These are phyloP conservation scores for Pseudoscleropodium purum DNA, from an alignment of 225 moss, liverwort and hornwort species.

Conservation along the genomic window DNA sequence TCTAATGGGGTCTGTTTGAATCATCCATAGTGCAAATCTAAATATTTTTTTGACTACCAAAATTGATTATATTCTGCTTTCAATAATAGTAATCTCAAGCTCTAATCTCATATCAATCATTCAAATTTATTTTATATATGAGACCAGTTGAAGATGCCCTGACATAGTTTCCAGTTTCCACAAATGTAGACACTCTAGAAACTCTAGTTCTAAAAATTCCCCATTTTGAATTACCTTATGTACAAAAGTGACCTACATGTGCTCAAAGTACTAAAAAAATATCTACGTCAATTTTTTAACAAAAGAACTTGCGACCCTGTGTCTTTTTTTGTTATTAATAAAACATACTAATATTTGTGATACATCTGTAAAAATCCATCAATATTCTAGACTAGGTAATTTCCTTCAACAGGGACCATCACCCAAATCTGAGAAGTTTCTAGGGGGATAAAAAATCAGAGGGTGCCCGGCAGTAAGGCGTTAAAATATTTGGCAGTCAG, in stretches of 20 bases:
- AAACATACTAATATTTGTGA: not conserved
- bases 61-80: not conserved
- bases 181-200: not conserved
- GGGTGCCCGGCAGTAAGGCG: not conserved
- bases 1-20: fast-evolving
- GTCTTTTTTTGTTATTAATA: too few relatives aligned
- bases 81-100: too few relatives aligned
- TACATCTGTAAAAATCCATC: not conserved
- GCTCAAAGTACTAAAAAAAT: not conserved
- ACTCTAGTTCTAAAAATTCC: not conserved
- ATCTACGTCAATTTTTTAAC: fast-evolving
- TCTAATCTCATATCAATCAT: not conserved
- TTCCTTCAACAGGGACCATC: not conserved
- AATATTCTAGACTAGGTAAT: not conserved
- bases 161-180: not conserved
- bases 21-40: not conserved
- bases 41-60: fast-evolving
- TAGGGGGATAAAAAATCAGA: not conserved
- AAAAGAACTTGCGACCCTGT: not conserved
- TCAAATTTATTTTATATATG: not conserved
- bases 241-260: not conserved
- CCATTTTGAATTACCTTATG: not conserved
- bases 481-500: not conserved
- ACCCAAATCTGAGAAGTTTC: not conserved
- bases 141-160: not conserved